Evolutionary conservation across 805 yeast species (phyloP), one percentile per base, ranked within the genome.

Genomic region (Kluyveromyces wickerhamii): DNA sequence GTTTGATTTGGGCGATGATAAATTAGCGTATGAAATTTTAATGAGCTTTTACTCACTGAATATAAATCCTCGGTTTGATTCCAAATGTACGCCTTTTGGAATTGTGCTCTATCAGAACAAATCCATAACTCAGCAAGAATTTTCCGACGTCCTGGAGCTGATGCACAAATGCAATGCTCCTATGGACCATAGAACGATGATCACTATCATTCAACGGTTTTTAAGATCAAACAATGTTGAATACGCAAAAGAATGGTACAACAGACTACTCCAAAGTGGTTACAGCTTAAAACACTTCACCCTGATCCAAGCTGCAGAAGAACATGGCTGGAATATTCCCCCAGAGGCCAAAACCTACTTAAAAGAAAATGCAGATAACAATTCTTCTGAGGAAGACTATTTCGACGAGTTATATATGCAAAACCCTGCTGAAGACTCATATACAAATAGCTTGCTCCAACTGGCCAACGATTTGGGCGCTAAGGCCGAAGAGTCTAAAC

Each of bases 211-310:
- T 1, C 32, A 47, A 4, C 40, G 49, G 21, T 37, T 46, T 28
- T 14, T 46, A 5, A 29, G 40, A 20, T 33, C 42, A 28, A 35
- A 39, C 8, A 43, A 49, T 15, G 29, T 32, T 9, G 41, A 41
- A 3, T 48, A 43, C 11, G 60, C 62, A 3, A 34, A 47, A 11
- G 11, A 37, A 5, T 57, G 60, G 60, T 57, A 54, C 28, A 17
- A 42, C 19, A 53, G 43, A 31, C 45, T 54, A 9, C 18, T 44
- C 5, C 21, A 35, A n/a, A 49, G 47, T 8, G 45, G 48, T 3
- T 55, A 49, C 20, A 37, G 42, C 9, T 32, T 57, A 7, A 42
- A 34, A 12, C 56, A 57, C 35, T 26, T 27, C 15, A 14, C 35
- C 3, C 23, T 57, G 14, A 38, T 55, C 11, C 29, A 45, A 24